These are phyloP conservation scores for Dryas drummondii DNA, from an alignment of 306 rosid genomes.

Conservation along the genomic window DNA sequence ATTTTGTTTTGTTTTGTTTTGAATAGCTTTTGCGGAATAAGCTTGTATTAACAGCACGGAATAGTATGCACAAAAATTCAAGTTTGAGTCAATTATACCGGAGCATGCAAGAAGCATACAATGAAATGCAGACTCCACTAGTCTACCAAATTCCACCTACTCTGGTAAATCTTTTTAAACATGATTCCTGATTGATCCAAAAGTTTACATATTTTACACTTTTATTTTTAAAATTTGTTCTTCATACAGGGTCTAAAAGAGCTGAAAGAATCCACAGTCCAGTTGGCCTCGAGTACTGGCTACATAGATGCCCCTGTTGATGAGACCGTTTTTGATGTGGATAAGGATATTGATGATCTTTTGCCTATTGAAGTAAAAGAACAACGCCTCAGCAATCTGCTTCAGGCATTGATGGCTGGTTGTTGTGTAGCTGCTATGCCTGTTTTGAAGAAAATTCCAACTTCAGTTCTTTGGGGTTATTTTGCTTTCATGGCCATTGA, in stretches of 20 bases:
- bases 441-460: conserved; percentile 83
- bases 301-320: conserved; percentile 90
- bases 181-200: conserved; percentile 21
- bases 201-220: conserved; percentile 8
- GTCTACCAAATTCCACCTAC: conserved; percentile 77
- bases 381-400: conserved; percentile 90
- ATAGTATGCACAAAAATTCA: conserved; percentile 61
- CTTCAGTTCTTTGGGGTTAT: conserved; percentile 97
- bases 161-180: conserved; percentile 50
- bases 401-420: conserved; percentile 79
- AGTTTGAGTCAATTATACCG: conserved; percentile 78
- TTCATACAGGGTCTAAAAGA: conserved; percentile 68
- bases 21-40: conserved; percentile 76
- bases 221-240: conserved; percentile 23
- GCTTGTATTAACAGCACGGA: conserved; percentile 74
- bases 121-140: conserved; percentile 89
- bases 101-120: conserved; percentile 82
- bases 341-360: conserved; percentile 87
- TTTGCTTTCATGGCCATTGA: conserved; percentile 98
- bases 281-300: conserved; percentile 70
- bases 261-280: conserved; percentile 83
- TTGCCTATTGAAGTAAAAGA: conserved; percentile 91
- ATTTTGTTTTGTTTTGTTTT: conserved; percentile 34
- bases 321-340: conserved; percentile 76
- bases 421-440: conserved; percentile 96